Evolutionary conservation across 2,329 filamentous ascomycete species (phyloP).

Genomic region (Pseudofabraea citricarpa): DNA sequence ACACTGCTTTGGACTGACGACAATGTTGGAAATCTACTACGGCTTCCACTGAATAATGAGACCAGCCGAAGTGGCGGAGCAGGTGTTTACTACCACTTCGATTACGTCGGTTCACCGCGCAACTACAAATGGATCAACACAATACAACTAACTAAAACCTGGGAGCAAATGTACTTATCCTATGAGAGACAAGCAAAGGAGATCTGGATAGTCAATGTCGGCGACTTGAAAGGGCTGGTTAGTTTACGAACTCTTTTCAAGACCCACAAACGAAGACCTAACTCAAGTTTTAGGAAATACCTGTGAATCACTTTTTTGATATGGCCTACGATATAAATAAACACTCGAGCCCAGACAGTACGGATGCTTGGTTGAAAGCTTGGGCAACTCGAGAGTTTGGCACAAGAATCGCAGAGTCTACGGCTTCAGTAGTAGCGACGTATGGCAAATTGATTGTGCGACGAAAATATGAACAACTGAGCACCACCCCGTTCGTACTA

Average conservation of each 20-base stretch:
- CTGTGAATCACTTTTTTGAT: no score
- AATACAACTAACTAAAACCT: slow-evolving; percentile 46
- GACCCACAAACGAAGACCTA: no score
- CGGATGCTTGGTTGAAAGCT: no score
- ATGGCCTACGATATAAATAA: no score
- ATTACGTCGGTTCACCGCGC: slow-evolving; percentile 42
- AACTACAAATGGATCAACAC: slow-evolving; percentile 53
- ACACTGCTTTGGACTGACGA: slow-evolving; percentile 65
- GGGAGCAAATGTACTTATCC: slow-evolving; percentile 58
- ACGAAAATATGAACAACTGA: no score
- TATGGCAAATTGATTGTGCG: no score
- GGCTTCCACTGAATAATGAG: slow-evolving; percentile 54
- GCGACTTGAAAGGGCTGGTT: slow-evolving; percentile 54
- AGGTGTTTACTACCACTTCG: slow-evolving; percentile 57
- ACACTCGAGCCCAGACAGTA: no score
- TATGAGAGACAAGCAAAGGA: slow-evolving; percentile 44
- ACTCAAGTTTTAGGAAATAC: no score
- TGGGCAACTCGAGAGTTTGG: no score
- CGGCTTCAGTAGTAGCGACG: no score
- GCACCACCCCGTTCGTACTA: no score
- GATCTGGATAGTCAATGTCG: slow-evolving; percentile 58
- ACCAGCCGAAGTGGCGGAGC: slow-evolving; percentile 52
- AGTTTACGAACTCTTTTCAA: slow-evolving; percentile 61
- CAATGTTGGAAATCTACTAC: slow-evolving; percentile 60
- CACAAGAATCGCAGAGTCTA: no score